These are phyloP conservation scores for Neurospora discreta DNA, from an alignment of 495 filamentous ascomycete species.

Conservation along the genomic window DNA sequence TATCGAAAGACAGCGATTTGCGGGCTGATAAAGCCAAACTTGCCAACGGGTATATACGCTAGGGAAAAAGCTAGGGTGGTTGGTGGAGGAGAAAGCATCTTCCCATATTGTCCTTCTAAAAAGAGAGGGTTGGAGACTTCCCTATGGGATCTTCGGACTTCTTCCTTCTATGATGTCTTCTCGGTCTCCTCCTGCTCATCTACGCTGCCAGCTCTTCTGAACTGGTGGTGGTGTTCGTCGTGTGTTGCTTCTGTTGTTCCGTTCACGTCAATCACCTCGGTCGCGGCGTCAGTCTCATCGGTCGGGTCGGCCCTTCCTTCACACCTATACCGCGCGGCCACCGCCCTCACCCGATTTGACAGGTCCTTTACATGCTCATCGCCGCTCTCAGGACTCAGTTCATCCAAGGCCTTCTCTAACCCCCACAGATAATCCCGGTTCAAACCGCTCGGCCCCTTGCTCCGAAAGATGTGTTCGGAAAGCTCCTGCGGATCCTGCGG, in stretches of 20 bases:
- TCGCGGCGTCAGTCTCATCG: neutral
- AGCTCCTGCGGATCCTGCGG: constrained; percentile 70
- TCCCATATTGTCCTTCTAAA: neutral
- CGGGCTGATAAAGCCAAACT: neutral
- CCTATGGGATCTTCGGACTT: neutral
- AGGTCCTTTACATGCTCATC: constrained; percentile 72
- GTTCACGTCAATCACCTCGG: neutral
- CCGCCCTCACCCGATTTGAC: constrained; percentile 42
- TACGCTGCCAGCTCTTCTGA: constrained; percentile 38
- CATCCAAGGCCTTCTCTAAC: constrained; percentile 65
- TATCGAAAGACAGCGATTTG: neutral
- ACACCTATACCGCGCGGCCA: constrained; percentile 20
- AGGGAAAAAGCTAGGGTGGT: constrained; percentile 3
- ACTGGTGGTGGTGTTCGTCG: constrained; percentile 24
- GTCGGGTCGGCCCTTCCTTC: constrained; percentile 6
- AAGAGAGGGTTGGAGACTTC: neutral
- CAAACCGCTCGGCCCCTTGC: constrained; percentile 73
- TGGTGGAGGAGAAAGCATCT: constrained; percentile 1
- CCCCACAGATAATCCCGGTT: constrained; percentile 86
- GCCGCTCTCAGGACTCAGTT: constrained; percentile 62
- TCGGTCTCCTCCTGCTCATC: constrained; percentile 51
- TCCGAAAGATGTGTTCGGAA: constrained; percentile 70
- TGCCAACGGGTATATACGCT: neutral
- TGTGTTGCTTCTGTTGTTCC: constrained; percentile 3
- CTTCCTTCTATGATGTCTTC: constrained; percentile 24